Evolutionary conservation across 1,284 basidiomycete species (phyloP).

Genomic region (Marasmius sp.): DNA sequence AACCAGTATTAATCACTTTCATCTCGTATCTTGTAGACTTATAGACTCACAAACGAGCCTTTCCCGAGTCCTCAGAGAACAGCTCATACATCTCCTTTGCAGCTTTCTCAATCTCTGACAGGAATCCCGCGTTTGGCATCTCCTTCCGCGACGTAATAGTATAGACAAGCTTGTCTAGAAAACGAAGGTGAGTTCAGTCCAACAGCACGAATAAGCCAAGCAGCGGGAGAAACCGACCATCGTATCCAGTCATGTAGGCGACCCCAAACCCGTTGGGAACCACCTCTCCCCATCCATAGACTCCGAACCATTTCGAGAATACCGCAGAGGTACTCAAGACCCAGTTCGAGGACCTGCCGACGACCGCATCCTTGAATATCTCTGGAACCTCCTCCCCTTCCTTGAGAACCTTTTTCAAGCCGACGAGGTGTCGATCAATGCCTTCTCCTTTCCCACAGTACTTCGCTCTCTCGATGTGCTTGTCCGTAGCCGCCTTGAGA

Average conservation of each 20-base stretch:
- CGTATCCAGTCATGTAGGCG: slow-evolving; percentile 54
- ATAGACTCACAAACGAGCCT: no score
- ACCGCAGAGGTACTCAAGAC: slow-evolving; percentile 85
- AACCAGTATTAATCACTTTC: no score
- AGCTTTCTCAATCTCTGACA: slow-evolving; percentile 63
- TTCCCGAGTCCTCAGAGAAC: not conserved
- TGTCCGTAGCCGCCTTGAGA: slow-evolving; percentile 68
- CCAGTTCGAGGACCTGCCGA: slow-evolving; percentile 67
- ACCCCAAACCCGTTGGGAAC: slow-evolving; percentile 65
- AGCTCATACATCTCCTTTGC: slow-evolving; percentile 59
- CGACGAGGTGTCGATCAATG: slow-evolving; percentile 83
- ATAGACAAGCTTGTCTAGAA: slow-evolving; percentile 71
- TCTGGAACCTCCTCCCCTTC: slow-evolving; percentile 63
- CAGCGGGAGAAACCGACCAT: slow-evolving; percentile 24
- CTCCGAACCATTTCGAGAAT: slow-evolving; percentile 77
- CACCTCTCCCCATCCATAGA: slow-evolving; percentile 89
- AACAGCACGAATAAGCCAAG: not conserved
- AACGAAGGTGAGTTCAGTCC: not conserved
- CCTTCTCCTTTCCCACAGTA: slow-evolving; percentile 74
- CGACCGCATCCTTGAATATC: slow-evolving; percentile 74
- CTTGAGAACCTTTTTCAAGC: slow-evolving; percentile 64
- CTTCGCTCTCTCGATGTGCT: slow-evolving; percentile 71
- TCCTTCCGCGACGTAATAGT: slow-evolving; percentile 78
- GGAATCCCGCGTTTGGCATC: slow-evolving; percentile 73
- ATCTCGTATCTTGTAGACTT: no score